phyloP scores from a whole-genome alignment of 1,284 basidiomycete species.

The Psilocybe mexicana region DNA sequence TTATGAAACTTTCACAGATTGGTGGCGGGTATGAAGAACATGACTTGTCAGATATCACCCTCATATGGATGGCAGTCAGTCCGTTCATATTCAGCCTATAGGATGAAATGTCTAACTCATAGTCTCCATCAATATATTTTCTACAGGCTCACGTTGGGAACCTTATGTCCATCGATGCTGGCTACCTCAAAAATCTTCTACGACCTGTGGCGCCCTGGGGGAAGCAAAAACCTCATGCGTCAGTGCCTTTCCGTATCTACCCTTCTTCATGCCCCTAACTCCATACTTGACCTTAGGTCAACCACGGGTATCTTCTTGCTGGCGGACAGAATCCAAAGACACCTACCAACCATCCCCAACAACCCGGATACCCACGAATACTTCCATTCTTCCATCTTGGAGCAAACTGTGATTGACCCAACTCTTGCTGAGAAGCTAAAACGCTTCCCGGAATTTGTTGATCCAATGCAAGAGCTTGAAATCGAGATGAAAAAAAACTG shows the following conservation, averaged over 20 bases:
- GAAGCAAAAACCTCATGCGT: conserved; percentile 60
- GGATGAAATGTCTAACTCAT: not conserved
- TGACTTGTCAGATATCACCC: conserved; percentile 64
- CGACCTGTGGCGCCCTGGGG: conserved; percentile 63
- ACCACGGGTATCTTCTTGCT: conserved; percentile 53
- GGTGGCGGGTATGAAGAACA: conserved; percentile 69
- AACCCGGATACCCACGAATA: conserved; percentile 53
- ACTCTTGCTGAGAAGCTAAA: conserved; percentile 38
- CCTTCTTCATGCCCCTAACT: not conserved
- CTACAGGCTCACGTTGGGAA: conserved; percentile 54
- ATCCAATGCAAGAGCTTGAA: conserved; percentile 52
- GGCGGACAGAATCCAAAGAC: conserved; percentile 43
- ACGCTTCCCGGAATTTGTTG: conserved; percentile 45
- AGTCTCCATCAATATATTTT: not conserved
- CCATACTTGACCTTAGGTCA: conserved; percentile 39
- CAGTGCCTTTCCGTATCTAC: conserved; percentile 19
- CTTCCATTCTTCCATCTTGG: conserved; percentile 60
- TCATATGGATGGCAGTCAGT: conserved; percentile 69
- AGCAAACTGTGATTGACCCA: conserved; percentile 41
- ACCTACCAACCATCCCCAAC: conserved; percentile 46
- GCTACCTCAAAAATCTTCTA: conserved; percentile 51
- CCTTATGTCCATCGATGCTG: conserved; percentile 54
- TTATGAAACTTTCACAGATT: conserved; percentile 41
- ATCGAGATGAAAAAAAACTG: conserved; percentile 48
- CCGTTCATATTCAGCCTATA: not conserved